Evolutionary conservation across 2,329 filamentous ascomycete genomes (phyloP).

Genomic region (Botrytis cinerea): DNA sequence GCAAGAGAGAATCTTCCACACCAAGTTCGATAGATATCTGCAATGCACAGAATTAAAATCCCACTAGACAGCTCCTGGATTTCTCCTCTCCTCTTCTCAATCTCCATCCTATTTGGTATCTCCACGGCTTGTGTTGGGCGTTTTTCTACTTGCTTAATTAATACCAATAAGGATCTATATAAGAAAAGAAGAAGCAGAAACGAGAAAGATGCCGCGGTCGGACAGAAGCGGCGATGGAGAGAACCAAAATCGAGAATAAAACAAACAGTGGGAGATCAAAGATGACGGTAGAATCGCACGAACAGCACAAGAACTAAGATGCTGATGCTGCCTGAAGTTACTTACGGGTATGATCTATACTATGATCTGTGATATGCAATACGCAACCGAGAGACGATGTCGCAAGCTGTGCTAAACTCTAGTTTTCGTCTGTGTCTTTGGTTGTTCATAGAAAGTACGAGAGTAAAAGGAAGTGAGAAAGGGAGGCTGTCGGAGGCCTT

Average conservation of each 20-base stretch:
- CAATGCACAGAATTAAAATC: too few relatives aligned
- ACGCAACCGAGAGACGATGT: background rate
- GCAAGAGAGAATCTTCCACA: background rate
- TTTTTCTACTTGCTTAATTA: background rate
- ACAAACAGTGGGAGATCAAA: background rate
- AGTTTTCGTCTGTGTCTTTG: background rate
- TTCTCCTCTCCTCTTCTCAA: background rate
- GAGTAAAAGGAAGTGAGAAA: too few relatives aligned
- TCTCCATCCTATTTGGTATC: too few relatives aligned
- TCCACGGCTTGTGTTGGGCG: rapidly evolving
- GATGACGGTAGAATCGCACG: background rate
- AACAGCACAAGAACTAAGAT: background rate
- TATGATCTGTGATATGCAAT: background rate
- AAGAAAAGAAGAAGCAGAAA: too few relatives aligned
- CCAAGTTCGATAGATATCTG: too few relatives aligned
- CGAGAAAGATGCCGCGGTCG: too few relatives aligned
- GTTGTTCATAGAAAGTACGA: background rate
- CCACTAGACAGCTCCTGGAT: background rate
- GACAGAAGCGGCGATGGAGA: background rate
- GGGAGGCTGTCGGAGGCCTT: too few relatives aligned
- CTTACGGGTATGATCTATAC: background rate
- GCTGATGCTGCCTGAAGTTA: background rate
- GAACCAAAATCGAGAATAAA: background rate
- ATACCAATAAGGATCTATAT: too few relatives aligned
- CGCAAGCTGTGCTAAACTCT: background rate